Evolutionary conservation across 495 filamentous ascomycete genomes (phyloP).

Genomic region (Xylaria intraflava): DNA sequence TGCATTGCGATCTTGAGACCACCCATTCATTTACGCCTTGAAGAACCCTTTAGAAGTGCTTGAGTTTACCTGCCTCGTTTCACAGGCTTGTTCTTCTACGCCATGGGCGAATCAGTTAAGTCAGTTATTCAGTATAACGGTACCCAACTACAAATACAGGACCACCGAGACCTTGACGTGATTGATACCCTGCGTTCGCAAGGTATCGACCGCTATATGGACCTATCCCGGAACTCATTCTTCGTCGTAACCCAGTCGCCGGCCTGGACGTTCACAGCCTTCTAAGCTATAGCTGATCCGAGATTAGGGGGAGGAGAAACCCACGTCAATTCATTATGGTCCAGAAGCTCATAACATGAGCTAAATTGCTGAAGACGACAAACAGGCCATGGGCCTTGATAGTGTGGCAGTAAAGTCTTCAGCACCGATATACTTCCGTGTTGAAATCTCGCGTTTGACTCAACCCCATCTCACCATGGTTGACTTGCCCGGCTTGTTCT

Average conservation of each 20-base stretch:
- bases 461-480: conserved; percentile 62
- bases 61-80: no score
- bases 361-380: conserved; percentile 24
- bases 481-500: conserved; percentile 61
- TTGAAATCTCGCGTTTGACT: conserved; percentile 59
- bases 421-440: conserved; percentile 59
- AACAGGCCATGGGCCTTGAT: conserved; percentile 46
- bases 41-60: no score
- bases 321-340: not conserved
- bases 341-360: not conserved
- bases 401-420: conserved; percentile 38
- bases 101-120: no score
- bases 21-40: no score
- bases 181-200: not conserved
- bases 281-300: conserved; percentile 13
- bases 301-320: not conserved
- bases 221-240: conserved; percentile 57
- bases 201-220: conserved; percentile 24
- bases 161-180: not conserved
- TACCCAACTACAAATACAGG: not conserved
- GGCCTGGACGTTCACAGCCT: conserved; percentile 41
- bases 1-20: no score
- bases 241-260: conserved; percentile 34
- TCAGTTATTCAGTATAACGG: not conserved
- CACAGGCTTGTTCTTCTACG: no score